Conservation (phyloP, 257 asterid genomes). For the Solanum habrochaites region DNA sequence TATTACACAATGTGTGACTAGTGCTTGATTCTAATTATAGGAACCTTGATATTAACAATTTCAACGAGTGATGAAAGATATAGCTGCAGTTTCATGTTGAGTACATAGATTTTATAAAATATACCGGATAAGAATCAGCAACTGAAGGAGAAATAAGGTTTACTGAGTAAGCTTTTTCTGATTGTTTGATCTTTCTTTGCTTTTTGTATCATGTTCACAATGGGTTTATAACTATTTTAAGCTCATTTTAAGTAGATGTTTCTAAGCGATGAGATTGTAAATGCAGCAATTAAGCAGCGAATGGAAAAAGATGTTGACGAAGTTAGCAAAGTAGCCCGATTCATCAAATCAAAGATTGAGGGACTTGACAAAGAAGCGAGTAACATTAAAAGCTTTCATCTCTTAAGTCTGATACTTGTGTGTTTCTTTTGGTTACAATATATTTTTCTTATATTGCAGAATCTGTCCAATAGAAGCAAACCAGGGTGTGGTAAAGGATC, state of each 20-base stretch:
- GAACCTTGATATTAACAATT: neutral
- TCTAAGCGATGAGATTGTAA: neutral
- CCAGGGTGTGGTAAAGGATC: conserved; percentile 98
- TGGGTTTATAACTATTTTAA: neutral
- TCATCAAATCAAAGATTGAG: conserved; percentile 71
- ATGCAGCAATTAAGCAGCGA: conserved; percentile 80
- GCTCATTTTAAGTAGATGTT: neutral
- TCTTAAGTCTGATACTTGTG: neutral
- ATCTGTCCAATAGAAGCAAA: conserved; percentile 75
- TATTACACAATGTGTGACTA: neutral
- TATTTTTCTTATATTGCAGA: conserved; percentile 29
- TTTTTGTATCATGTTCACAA: neutral
- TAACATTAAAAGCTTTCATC: neutral
- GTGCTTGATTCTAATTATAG: neutral
- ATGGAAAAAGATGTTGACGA: conserved; percentile 99
- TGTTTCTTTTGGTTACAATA: neutral
- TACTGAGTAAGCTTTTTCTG: neutral
- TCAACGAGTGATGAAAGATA: neutral
- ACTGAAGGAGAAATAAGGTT: neutral
- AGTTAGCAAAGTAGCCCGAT: conserved; percentile 85
- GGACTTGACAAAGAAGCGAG: conserved; percentile 85
- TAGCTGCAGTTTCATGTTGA: neutral
- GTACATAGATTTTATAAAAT: no score
- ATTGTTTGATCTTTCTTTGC: neutral
- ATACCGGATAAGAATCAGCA: no score